Conservation (phyloP, 1,139 yeast species). For the Arxiozyma slooffiae region DNA sequence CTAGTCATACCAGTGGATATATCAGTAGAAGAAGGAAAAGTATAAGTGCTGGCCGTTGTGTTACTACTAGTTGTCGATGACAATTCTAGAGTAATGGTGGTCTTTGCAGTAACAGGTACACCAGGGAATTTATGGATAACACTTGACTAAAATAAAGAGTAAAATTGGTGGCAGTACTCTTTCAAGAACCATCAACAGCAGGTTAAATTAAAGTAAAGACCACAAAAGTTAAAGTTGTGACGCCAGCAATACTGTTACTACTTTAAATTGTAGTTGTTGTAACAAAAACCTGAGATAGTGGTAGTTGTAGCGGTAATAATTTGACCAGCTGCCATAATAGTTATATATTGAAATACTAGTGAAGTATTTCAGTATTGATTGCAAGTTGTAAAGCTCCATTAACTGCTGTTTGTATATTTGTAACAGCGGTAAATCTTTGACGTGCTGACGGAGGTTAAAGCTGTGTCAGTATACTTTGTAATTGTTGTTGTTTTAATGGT, state of each 20-base stretch:
- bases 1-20: not conserved
- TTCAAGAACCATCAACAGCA: conserved; percentile 6
- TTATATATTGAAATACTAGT: conserved; percentile 1
- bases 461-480: no score
- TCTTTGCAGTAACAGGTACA: conserved; percentile 8
- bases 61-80: conserved; percentile 3
- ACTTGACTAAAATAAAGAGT: conserved; percentile 4
- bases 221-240: conserved; percentile 4
- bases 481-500: no score
- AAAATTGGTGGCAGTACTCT: conserved; percentile 5
- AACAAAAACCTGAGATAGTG: conserved; percentile 5
- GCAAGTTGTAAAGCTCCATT: conserved; percentile 4
- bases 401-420: no score
- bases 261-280: conserved; percentile 5
- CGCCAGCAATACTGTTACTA: conserved; percentile 4
- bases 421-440: no score
- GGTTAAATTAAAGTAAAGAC: conserved; percentile 4
- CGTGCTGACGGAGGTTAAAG: no score
- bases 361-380: conserved; percentile 6
- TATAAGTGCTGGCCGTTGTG: not conserved
- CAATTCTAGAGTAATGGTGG: conserved; percentile 7
- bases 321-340: conserved; percentile 7
- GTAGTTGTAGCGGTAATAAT: conserved; percentile 9
- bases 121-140: conserved; percentile 6
- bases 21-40: no score